Evolutionary conservation across 208 protist genomes (phyloP).

Genomic region (Herpetomonas tarakana): DNA sequence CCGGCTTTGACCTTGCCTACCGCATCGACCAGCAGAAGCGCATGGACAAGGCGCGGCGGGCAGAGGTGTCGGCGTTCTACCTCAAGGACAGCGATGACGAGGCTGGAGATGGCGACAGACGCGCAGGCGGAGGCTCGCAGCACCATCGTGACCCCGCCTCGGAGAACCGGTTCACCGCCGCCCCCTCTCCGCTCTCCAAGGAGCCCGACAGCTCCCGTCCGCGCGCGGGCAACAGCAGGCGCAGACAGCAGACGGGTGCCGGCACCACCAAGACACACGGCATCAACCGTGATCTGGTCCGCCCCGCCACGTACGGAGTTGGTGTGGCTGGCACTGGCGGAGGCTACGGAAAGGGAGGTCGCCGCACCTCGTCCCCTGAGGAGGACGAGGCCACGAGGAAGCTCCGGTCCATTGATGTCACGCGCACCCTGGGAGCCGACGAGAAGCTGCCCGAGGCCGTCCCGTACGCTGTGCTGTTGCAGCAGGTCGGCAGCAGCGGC

Average conservation of each 20-base stretch:
- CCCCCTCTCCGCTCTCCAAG: background rate
- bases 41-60: conserved; percentile 36
- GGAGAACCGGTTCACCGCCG: background rate
- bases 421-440: conserved; percentile 42
- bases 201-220: background rate
- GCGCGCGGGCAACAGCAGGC: too few species aligned
- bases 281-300: conserved; percentile 66
- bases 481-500: background rate
- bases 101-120: too few species aligned
- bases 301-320: conserved; percentile 46
- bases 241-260: too few species aligned
- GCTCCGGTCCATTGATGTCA: conserved; percentile 80
- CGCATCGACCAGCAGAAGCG: conserved; percentile 45
- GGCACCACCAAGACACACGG: conserved; percentile 11
- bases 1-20: conserved; percentile 43
- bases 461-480: conserved; percentile 47
- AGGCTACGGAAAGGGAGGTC: conserved; percentile 3
- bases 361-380: conserved; percentile 25
- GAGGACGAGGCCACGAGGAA: conserved; percentile 76
- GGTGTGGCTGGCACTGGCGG: conserved; percentile 14
- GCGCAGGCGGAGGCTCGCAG: conserved; percentile 5
- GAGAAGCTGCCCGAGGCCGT: conserved; percentile 65
- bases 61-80: conserved; percentile 75
- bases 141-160: too few species aligned
- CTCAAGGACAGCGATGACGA: conserved; percentile 34